Conservation (phyloP, 768 basidiomycete species). For the Lanmaoa pseudosensibilis region DNA sequence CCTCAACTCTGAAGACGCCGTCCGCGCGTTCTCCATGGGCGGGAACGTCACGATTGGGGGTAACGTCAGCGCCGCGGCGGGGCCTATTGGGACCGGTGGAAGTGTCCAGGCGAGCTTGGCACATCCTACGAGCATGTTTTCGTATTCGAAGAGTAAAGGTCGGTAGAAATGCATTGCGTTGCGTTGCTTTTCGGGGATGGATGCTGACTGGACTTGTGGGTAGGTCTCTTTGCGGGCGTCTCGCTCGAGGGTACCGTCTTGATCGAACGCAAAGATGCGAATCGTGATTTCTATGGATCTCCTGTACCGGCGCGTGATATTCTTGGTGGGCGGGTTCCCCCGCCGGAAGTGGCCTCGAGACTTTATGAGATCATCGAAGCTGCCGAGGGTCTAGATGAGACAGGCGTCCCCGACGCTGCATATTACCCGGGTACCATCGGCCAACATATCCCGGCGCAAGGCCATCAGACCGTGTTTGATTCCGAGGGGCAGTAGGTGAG, state of each 20-base stretch:
- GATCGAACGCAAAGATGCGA: conserved; percentile 95
- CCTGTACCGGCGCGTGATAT: conserved; percentile 87
- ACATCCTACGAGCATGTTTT: conserved; percentile 96
- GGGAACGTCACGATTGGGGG: conserved; percentile 97
- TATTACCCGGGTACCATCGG: conserved; percentile 73
- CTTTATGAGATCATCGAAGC: conserved; percentile 97
- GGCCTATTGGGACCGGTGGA: conserved; percentile 93
- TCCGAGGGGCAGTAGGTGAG: conserved; percentile 49
- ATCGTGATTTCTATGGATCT: conserved; percentile 95
- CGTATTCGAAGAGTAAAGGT: conserved; percentile 95
- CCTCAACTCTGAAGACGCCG: conserved; percentile 94
- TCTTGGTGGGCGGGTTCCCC: conserved; percentile 89
- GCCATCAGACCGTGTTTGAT: conserved; percentile 68
- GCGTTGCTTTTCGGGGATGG: background rate
- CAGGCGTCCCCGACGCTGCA: conserved; percentile 70
- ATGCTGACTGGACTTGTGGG: background rate
- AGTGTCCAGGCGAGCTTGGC: conserved; percentile 84
- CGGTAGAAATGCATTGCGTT: conserved; percentile 17
- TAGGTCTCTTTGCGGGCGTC: conserved; percentile 92
- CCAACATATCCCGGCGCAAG: conserved; percentile 52
- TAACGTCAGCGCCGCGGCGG: conserved; percentile 79
- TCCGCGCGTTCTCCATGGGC: conserved; percentile 91
- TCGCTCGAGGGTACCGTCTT: conserved; percentile 93
- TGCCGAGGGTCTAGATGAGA: conserved; percentile 90
- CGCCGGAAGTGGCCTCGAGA: conserved; percentile 92